phyloP scores from a whole-genome alignment of 2,329 filamentous ascomycete species.

The Stagonosporopsis tanaceti region DNA sequence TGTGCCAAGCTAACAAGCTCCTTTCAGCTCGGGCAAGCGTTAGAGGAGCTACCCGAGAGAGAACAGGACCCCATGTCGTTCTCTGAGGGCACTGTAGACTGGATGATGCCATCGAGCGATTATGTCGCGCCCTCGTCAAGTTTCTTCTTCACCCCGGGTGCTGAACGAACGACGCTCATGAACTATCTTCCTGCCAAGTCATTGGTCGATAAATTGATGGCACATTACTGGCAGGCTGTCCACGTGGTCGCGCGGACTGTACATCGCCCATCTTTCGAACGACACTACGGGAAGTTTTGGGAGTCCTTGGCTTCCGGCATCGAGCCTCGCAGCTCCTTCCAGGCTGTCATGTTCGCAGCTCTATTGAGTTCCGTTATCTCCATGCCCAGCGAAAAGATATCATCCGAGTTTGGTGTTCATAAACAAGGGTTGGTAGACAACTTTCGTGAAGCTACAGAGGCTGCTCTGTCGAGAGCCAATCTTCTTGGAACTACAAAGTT shows the following conservation, averaged over 20 bases:
- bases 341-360: conserved; percentile 73
- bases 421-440: conserved; percentile 67
- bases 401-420: conserved; percentile 63
- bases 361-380: conserved; percentile 75
- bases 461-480: conserved; percentile 72
- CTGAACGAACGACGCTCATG: conserved; percentile 58
- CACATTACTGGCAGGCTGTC: conserved; percentile 73
- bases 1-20: background rate
- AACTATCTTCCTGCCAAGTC: conserved; percentile 67
- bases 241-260: conserved; percentile 73
- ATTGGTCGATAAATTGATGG: conserved; percentile 68
- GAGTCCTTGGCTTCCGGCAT: conserved; percentile 64
- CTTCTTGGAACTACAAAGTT: conserved; percentile 75
- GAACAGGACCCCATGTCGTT: conserved; percentile 23
- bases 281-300: conserved; percentile 72
- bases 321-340: conserved; percentile 70
- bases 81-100: conserved; percentile 48
- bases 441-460: conserved; percentile 66
- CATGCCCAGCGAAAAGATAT: conserved; percentile 64
- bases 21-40: conserved; percentile 40
- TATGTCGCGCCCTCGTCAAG: conserved; percentile 74
- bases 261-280: conserved; percentile 72
- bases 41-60: conserved; percentile 38
- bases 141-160: conserved; percentile 68
- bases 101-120: conserved; percentile 69